These are phyloP conservation scores for Tuber indicum DNA, from an alignment of 495 filamentous ascomycete species.

Conservation along the genomic window DNA sequence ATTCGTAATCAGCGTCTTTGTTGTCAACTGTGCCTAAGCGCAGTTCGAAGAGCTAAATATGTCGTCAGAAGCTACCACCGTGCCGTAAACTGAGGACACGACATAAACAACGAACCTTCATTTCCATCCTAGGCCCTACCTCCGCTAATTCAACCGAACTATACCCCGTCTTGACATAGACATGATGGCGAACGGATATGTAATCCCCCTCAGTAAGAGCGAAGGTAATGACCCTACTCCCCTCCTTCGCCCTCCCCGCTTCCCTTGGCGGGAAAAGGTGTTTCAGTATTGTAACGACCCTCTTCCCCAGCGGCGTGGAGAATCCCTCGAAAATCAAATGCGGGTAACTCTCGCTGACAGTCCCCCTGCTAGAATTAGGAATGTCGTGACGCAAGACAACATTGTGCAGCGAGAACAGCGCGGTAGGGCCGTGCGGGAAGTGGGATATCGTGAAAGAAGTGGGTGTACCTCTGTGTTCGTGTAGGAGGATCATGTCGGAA, in stretches of 20 bases:
- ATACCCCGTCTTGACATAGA: constrained; percentile 77
- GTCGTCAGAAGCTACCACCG: background rate
- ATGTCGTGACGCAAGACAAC: constrained; percentile 92
- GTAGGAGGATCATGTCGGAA: constrained; percentile 78
- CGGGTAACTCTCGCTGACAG: constrained; percentile 88
- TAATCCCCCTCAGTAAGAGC: constrained; percentile 82
- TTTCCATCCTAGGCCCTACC: constrained; percentile 92
- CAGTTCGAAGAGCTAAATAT: constrained; percentile 71
- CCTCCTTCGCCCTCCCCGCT: constrained; percentile 60
- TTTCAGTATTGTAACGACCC: constrained; percentile 85
- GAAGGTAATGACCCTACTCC: constrained; percentile 86
- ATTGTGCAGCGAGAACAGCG: constrained; percentile 87
- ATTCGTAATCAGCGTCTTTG: constrained; percentile 93
- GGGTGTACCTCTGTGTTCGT: constrained; percentile 89
- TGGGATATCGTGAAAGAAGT: constrained; percentile 86
- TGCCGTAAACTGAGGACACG: background rate
- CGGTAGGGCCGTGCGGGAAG: constrained; percentile 88
- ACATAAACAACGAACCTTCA: constrained; percentile 48
- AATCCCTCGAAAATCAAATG: constrained; percentile 96
- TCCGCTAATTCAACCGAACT: constrained; percentile 87
- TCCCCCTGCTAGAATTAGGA: constrained; percentile 76
- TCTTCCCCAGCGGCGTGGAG: constrained; percentile 67
- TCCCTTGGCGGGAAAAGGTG: constrained; percentile 93
- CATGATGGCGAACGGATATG: constrained; percentile 78
- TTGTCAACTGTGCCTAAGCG: constrained; percentile 88